Evolutionary conservation across 2,329 filamentous ascomycete species (phyloP).

Genomic region (Cryphonectria parasitica): DNA sequence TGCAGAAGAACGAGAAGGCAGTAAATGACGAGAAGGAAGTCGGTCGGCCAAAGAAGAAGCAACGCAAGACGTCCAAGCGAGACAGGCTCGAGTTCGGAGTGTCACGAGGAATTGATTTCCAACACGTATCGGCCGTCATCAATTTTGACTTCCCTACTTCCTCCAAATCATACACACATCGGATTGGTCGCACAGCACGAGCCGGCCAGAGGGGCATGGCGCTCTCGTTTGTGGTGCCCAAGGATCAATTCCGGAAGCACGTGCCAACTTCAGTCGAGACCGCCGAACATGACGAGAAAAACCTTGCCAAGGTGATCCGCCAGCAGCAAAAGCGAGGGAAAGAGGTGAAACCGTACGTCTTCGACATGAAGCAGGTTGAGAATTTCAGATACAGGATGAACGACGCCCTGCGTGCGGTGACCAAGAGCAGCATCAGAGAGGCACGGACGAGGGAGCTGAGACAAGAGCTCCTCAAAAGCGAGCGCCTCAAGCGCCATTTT

Average conservation of each 20-base stretch:
- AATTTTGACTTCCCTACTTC: constrained; percentile 94
- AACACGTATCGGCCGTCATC: constrained; percentile 90
- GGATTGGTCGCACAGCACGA: constrained; percentile 90
- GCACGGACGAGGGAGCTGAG: constrained; percentile 85
- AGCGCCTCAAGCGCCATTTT: constrained; percentile 93
- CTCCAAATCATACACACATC: constrained; percentile 93
- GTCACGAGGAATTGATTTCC: constrained; percentile 95
- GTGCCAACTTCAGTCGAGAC: constrained; percentile 79
- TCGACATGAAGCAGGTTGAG: constrained; percentile 93
- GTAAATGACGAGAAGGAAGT: constrained; percentile 26
- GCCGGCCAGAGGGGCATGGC: constrained; percentile 93
- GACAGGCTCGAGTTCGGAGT: constrained; percentile 87
- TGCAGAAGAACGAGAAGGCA: constrained; percentile 22
- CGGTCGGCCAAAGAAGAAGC: constrained; percentile 63
- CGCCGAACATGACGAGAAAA: constrained; percentile 81
- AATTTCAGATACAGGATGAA: constrained; percentile 94
- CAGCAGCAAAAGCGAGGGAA: constrained; percentile 79
- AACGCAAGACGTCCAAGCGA: constrained; percentile 62
- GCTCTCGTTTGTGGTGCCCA: constrained; percentile 90
- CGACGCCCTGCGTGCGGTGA: constrained; percentile 88
- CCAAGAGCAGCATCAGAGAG: constrained; percentile 85
- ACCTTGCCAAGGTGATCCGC: constrained; percentile 77
- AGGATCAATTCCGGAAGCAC: constrained; percentile 83
- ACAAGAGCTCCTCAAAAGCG: constrained; percentile 88
- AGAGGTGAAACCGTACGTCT: constrained; percentile 86